Conservation (phyloP, 2,329 filamentous ascomycete genomes). For the Clonostachys rhizophaga region DNA sequence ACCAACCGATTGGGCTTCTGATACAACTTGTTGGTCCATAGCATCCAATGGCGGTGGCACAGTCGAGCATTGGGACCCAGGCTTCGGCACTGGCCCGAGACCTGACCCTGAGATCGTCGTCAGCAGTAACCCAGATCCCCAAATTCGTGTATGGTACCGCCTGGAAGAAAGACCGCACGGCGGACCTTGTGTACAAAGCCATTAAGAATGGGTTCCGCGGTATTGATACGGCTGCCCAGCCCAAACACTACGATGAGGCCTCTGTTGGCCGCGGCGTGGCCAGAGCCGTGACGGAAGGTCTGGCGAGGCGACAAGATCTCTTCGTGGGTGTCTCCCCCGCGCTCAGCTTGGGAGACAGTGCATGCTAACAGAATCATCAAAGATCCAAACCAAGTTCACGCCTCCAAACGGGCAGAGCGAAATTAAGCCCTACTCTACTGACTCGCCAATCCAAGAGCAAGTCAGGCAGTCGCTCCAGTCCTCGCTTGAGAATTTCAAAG, state of each 20-base stretch:
- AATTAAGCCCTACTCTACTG: slow-evolving; percentile 56
- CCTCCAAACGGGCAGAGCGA: slow-evolving; percentile 57
- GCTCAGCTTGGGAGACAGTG: not conserved
- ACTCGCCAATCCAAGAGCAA: slow-evolving; percentile 55
- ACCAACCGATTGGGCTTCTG: too few relatives aligned
- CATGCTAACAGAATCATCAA: too few relatives aligned
- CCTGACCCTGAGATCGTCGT: slow-evolving; percentile 9
- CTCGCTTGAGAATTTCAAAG: slow-evolving; percentile 61
- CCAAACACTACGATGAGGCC: slow-evolving; percentile 71
- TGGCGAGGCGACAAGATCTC: slow-evolving; percentile 52
- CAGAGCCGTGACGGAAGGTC: slow-evolving; percentile 52
- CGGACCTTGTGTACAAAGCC: slow-evolving; percentile 63
- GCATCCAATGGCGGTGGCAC: slow-evolving; percentile 4
- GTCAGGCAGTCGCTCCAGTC: slow-evolving; percentile 62
- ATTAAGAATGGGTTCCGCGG: slow-evolving; percentile 65
- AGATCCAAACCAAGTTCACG: slow-evolving; percentile 85
- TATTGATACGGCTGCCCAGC: slow-evolving; percentile 75
- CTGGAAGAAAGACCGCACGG: slow-evolving; percentile 73
- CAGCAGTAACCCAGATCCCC: slow-evolving; percentile 24
- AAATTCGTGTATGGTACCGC: slow-evolving; percentile 73
- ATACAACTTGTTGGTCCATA: too few relatives aligned
- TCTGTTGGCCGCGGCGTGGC: slow-evolving; percentile 65
- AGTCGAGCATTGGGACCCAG: slow-evolving; percentile 12
- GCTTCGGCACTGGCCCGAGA: slow-evolving; percentile 23
- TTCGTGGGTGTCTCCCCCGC: slow-evolving; percentile 42